These are phyloP conservation scores for Salix viminalis DNA, from an alignment of 345 rosid genomes.

Conservation along the genomic window DNA sequence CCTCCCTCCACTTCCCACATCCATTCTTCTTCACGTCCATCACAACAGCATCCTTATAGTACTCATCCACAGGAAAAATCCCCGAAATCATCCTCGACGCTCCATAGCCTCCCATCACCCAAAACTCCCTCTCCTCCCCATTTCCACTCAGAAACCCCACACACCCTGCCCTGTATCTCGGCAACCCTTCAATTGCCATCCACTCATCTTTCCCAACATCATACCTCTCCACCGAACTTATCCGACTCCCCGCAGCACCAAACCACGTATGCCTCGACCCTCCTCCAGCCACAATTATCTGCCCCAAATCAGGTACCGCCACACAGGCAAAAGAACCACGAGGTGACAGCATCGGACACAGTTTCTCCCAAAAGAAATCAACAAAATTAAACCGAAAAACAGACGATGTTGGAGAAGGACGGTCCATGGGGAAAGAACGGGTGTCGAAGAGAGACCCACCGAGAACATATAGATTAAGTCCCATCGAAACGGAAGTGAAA, in stretches of 20 bases:
- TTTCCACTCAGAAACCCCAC: constrained; percentile 56
- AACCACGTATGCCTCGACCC: constrained; percentile 80
- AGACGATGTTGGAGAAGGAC: constrained; percentile 67
- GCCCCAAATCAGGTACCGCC: constrained; percentile 34
- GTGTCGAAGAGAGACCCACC: constrained; percentile 89
- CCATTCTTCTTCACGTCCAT: constrained; percentile 45
- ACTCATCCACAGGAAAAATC: constrained; percentile 77
- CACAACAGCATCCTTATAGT: constrained; percentile 72
- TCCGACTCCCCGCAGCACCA: constrained; percentile 80
- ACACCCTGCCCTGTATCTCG: constrained; percentile 82
- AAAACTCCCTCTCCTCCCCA: constrained; percentile 59
- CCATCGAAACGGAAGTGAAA: constrained; percentile 66
- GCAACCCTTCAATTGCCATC: constrained; percentile 61
- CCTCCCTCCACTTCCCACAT: constrained; percentile 57
- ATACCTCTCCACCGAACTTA: constrained; percentile 71
- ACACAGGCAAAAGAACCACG: constrained; percentile 93
- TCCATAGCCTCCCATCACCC: constrained; percentile 98
- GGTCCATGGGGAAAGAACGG: constrained; percentile 77
- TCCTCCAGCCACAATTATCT: constrained; percentile 84
- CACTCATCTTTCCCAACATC: constrained; percentile 69
- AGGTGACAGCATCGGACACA: constrained; percentile 72
- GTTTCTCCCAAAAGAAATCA: constrained; percentile 54
- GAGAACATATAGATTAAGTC: constrained; percentile 59
- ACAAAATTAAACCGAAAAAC: constrained; percentile 60
- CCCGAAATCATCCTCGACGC: constrained; percentile 71